phyloP scores from a whole-genome alignment of 1,284 basidiomycete genomes.

The Malassezia slooffiae region DNA sequence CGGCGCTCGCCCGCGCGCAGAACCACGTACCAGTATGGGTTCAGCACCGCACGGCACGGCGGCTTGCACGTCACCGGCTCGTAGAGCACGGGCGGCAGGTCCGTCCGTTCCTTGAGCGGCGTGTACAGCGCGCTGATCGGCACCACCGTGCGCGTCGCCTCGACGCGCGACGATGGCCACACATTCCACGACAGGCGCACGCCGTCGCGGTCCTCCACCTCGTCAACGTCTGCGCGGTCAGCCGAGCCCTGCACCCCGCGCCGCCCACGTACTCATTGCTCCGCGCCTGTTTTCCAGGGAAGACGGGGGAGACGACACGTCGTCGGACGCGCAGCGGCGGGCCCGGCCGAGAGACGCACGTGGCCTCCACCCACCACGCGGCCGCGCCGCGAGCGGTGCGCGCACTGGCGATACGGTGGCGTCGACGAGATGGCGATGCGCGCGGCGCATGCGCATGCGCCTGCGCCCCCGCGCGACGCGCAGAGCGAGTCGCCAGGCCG shows the following conservation, averaged over 20 bases:
- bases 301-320: not conserved
- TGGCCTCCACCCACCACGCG: not conserved
- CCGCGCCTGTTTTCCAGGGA: conserved; percentile 1
- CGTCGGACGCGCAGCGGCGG: no score
- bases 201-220: conserved; percentile 48
- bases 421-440: not conserved
- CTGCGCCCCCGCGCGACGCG: no score
- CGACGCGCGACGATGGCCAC: conserved; percentile 93
- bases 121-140: conserved; percentile 97
- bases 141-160: conserved; percentile 93
- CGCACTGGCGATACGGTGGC: not conserved
- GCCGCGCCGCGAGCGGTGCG: not conserved
- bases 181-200: conserved; percentile 76
- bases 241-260: not conserved
- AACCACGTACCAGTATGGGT: conserved; percentile 69
- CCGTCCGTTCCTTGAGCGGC: conserved; percentile 84
- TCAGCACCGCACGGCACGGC: conserved; percentile 89
- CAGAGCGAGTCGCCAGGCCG: no score
- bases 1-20: no score
- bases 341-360: conserved; percentile 10
- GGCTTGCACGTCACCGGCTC: conserved; percentile 98
- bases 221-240: conserved; percentile 34
- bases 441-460: not conserved
- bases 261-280: conserved; percentile 9
- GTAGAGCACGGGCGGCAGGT: conserved; percentile 89